Conservation (phyloP, 2,329 filamentous ascomycete genomes). For the Kalaharituber pfeilii region DNA sequence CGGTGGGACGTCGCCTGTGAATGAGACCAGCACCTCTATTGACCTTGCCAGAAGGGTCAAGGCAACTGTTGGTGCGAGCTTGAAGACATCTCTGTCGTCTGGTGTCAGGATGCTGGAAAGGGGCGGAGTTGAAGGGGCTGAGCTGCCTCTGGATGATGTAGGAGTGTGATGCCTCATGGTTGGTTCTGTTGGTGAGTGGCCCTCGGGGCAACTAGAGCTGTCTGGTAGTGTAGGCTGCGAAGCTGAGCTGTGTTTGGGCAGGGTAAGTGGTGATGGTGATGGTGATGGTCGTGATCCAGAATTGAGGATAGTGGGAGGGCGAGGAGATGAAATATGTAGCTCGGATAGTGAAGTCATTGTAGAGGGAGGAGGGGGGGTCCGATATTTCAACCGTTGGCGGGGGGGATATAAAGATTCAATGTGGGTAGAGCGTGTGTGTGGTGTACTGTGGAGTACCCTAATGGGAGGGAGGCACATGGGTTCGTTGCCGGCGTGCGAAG, state of each 20-base stretch:
- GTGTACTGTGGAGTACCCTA: too few relatives aligned
- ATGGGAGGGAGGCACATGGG: too few relatives aligned
- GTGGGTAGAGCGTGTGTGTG: too few relatives aligned
- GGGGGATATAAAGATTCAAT: neutral
- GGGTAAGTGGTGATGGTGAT: slow-evolving; percentile 8
- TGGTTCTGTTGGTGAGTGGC: neutral
- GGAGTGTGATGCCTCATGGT: slow-evolving; percentile 1
- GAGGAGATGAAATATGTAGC: neutral
- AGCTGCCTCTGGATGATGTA: neutral
- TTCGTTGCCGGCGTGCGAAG: too few relatives aligned
- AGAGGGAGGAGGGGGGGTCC: neutral
- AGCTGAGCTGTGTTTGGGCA: slow-evolving; percentile 6
- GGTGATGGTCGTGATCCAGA: too few relatives aligned
- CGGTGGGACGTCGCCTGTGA: slow-evolving; percentile 62
- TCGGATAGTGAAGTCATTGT: neutral
- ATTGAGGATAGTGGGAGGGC: neutral
- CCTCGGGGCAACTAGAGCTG: too few relatives aligned
- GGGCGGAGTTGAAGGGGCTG: neutral
- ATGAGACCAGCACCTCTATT: slow-evolving; percentile 51
- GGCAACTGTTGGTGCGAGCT: slow-evolving; percentile 53
- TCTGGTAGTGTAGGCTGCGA: neutral
- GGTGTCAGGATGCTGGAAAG: neutral
- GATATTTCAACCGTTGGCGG: neutral
- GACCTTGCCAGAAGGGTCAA: slow-evolving; percentile 61
- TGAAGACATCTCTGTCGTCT: slow-evolving; percentile 48